Base-by-base conservation (phyloP, 305 asterid species). In the Fraxinus platypoda region DNA sequence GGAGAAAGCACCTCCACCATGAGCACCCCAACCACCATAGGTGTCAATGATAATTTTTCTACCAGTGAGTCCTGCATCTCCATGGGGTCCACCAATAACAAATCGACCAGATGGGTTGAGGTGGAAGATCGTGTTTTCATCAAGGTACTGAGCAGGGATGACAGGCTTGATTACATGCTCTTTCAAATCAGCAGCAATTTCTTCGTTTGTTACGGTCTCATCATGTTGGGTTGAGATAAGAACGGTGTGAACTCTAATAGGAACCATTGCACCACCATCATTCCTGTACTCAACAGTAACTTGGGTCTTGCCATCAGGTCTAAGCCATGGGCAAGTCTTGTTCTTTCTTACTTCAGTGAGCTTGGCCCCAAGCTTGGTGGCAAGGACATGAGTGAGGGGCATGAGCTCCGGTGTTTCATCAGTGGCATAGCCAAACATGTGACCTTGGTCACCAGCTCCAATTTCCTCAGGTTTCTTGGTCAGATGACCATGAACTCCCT, bases 11-110 rank as follows among this genome's bases (percentile, higher is more conserved):
- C 97, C 97, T 0, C 97, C 97, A 41, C 97, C 97, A 1, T 93
- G 97, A 41, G 97, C 97, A 33, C 97, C 97, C 97, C 97, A 93
- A 19, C 97, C 97, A 57, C 97, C 97, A 68, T 82, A 82, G 3
- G 85, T 82, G 62, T 82, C 85, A 1, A 82, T 82, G 33, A 82
- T 82, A 3, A 82, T 82, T 52, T 82, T 82, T 21, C 85, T 68
- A 28, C 85, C 85, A 33, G 85, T 82, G 77, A 82, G 85, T 70
- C 85, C 85, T 23, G 85, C 85, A 17, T 82, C 85, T 49, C 85
- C 85, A 46, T 82, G 85, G 54, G 85, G 85, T 76, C 85, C 85
- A 82, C 85, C 85, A 70, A 82, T 82, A 46, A 82, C 85, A 68
- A 82, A 77, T 6, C 85, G 85, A 68, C 85, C 85, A n/a, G 85